Conservation (phyloP, 2,329 filamentous ascomycete species). For the Hymenotorrendiella dingleyae region DNA sequence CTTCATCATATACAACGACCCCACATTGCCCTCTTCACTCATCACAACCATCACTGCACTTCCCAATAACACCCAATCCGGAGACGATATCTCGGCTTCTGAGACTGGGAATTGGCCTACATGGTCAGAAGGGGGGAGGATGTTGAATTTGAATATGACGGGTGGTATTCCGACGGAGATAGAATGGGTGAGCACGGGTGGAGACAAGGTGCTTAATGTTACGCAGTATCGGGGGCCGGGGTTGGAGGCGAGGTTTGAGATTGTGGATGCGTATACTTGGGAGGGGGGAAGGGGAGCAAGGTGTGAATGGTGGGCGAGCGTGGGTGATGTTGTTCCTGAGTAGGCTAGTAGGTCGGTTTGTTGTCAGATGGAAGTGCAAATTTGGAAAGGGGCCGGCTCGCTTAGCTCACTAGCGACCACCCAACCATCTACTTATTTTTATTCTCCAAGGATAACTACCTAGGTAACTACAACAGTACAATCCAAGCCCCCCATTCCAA, state of each 20-base stretch:
- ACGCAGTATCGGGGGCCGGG: slow-evolving; percentile 6
- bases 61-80: not conserved
- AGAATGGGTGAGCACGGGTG: too few species aligned
- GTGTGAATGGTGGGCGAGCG: slow-evolving; percentile 14
- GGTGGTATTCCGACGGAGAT: too few species aligned
- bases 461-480: too few species aligned
- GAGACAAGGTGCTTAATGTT: not conserved
- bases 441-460: too few species aligned
- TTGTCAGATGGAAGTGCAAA: too few species aligned
- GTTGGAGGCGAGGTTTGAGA: slow-evolving; percentile 3
- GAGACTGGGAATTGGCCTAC: slow-evolving; percentile 7
- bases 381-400: too few species aligned
- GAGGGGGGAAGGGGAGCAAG: slow-evolving; percentile 11
- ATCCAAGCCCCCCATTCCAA: too few species aligned
- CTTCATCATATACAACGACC: slow-evolving; percentile 9
- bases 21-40: slow-evolving; percentile 8
- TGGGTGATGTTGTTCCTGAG: slow-evolving; percentile 11
- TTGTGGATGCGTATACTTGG: slow-evolving; percentile 11
- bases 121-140: slow-evolving; percentile 1
- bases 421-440: too few species aligned
- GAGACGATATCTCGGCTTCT: not conserved
- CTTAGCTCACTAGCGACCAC: too few species aligned
- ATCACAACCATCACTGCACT: not conserved
- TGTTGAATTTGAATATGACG: slow-evolving; percentile 14
- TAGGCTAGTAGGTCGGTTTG: too few species aligned